phyloP scores from a whole-genome alignment of 352 stramenopile genomes.

The Lagenidium giganteum region DNA sequence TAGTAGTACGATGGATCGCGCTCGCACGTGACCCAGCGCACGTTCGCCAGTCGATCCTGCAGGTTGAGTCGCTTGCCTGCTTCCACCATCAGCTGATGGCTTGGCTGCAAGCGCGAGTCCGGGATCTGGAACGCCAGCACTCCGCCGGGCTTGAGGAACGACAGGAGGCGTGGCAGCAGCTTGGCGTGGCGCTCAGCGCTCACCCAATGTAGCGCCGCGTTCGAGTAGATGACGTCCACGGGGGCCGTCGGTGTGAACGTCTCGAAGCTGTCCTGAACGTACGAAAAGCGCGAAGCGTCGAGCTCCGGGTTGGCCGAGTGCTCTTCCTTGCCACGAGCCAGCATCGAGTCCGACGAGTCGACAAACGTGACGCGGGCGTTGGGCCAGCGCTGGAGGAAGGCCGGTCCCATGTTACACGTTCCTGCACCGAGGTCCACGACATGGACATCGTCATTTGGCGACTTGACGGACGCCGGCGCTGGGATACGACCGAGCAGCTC shows the following conservation, averaged over 20 bases:
- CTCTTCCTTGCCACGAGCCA: constrained; percentile 33
- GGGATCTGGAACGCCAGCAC: constrained; percentile 72
- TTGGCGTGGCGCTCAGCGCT: constrained; percentile 32
- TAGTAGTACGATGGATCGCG: constrained; percentile 65
- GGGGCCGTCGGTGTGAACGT: constrained; percentile 26
- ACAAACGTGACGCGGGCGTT: constrained; percentile 47
- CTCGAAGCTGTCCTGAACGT: constrained; percentile 56
- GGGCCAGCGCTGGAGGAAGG: constrained; percentile 58
- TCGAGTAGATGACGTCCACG: constrained; percentile 72
- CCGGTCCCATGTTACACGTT: constrained; percentile 61
- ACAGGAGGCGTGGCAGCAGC: constrained; percentile 45
- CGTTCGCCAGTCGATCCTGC: constrained; percentile 27
- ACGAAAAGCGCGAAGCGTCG: constrained; percentile 21
- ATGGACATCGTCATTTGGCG: constrained; percentile 13
- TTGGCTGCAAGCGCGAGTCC: constrained; percentile 51
- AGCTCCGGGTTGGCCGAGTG: constrained; percentile 27
- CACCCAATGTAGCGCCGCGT: constrained; percentile 70
- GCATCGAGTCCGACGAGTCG: constrained; percentile 57
- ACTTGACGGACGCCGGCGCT: too few species aligned
- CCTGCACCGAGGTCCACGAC: constrained; percentile 66
- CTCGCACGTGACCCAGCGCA: constrained; percentile 71
- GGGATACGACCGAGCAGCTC: constrained; percentile 46
- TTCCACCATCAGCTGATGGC: constrained; percentile 53
- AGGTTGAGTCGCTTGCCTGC: constrained; percentile 35
- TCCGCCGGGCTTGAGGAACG: constrained; percentile 61